Evolutionary conservation across 148 eudicot species (phyloP).

Genomic region (Silene latifolia): DNA sequence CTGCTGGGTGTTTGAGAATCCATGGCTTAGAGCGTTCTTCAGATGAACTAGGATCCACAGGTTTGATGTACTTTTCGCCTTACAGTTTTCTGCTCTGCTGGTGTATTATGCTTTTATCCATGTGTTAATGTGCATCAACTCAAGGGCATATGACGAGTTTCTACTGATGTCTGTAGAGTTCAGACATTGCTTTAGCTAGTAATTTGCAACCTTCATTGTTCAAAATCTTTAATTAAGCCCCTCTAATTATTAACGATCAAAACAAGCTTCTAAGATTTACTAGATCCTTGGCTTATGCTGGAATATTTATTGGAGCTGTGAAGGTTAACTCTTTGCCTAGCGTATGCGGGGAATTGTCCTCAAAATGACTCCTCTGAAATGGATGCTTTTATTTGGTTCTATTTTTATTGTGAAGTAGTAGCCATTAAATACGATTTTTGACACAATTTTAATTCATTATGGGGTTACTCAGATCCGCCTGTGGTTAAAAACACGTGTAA

Average conservation of each 20-base stretch:
- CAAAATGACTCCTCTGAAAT: background rate
- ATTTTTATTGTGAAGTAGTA: too few species aligned
- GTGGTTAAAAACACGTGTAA: background rate
- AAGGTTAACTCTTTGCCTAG: background rate
- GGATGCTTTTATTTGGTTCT: background rate
- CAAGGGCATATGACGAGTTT: background rate
- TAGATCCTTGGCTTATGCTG: background rate
- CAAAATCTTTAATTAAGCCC: too few species aligned
- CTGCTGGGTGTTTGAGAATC: conserved; percentile 73
- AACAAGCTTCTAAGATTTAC: background rate
- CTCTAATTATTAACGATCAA: background rate
- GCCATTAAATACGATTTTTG: too few species aligned
- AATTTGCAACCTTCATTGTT: background rate
- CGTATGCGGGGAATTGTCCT: background rate
- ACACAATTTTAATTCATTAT: too few species aligned
- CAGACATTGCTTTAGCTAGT: background rate
- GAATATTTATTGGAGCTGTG: too few species aligned
- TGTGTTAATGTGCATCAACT: background rate
- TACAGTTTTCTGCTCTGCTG: background rate
- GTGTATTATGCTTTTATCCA: background rate
- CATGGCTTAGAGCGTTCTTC: conserved; percentile 36
- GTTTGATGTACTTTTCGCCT: conserved; percentile 25
- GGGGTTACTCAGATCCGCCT: background rate
- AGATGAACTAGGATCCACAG: conserved; percentile 28
- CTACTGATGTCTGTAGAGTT: background rate